phyloP scores from a whole-genome alignment of 441 rosid species.

The Erodium moschatum region DNA sequence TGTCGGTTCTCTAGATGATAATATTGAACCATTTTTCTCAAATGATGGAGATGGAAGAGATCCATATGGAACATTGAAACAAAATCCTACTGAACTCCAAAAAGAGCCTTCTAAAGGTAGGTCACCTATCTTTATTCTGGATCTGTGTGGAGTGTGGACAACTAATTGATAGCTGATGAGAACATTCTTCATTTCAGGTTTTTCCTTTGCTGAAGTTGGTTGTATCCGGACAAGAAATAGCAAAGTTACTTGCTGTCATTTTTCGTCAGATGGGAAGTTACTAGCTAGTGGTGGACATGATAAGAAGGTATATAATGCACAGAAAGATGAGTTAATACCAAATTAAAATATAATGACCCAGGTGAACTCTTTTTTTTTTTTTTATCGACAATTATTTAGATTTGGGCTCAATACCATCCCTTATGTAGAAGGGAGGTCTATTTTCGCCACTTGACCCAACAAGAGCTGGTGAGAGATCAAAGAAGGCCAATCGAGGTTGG shows the following conservation, averaged over 20 bases:
- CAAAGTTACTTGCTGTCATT: conserved; percentile 68
- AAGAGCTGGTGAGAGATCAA: no score
- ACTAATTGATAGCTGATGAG: not conserved
- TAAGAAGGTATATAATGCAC: conserved; percentile 39
- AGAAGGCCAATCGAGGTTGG: no score
- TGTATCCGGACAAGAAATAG: conserved; percentile 50
- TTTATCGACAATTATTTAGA: no score
- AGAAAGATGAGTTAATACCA: conserved; percentile 1
- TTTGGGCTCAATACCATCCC: no score
- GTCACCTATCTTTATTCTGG: conserved; percentile 2
- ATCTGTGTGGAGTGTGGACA: conserved; percentile 5
- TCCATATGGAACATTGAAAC: conserved; percentile 40
- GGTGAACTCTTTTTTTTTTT: not conserved
- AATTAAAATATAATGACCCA: not conserved
- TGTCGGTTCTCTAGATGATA: conserved; percentile 45
- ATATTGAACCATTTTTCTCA: conserved; percentile 46
- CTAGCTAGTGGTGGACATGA: conserved; percentile 69
- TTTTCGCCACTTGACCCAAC: conserved; percentile 6
- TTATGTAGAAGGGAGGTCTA: not conserved
- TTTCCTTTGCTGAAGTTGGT: conserved; percentile 53
- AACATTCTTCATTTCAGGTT: conserved; percentile 33
- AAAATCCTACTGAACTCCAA: conserved; percentile 33
- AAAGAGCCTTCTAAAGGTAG: conserved; percentile 49
- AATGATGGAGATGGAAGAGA: conserved; percentile 44
- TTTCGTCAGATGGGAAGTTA: conserved; percentile 64